phyloP scores from a whole-genome alignment of 2,329 filamentous ascomycete species.

The Trichocomaceae sp. region DNA sequence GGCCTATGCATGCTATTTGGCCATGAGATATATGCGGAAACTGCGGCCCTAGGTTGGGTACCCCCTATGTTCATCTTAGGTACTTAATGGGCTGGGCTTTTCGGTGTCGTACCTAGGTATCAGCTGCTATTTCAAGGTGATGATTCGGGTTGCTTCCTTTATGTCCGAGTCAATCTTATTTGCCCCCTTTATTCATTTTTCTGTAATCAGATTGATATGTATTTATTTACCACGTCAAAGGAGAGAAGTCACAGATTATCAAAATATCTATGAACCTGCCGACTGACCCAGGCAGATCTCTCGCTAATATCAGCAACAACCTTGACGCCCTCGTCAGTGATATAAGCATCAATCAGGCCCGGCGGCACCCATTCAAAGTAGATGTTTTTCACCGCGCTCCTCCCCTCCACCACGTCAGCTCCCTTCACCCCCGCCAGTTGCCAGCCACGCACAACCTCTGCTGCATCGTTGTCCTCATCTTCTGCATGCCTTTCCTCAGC shows the following conservation, averaged over 20 bases:
- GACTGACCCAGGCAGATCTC: conserved; percentile 33
- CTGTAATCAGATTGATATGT: no score
- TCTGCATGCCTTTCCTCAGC: conserved; percentile 41
- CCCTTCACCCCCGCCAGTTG: conserved; percentile 16
- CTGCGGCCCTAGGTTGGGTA: background rate
- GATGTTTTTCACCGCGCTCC: conserved; percentile 36
- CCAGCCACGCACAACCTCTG: conserved; percentile 49
- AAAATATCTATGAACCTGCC: conserved; percentile 41
- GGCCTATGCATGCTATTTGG: conserved; percentile 7
- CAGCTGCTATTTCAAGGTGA: no score
- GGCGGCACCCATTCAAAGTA: conserved; percentile 58
- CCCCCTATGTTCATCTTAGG: no score
- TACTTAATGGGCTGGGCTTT: no score
- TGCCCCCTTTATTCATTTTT: no score
- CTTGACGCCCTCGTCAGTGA: conserved; percentile 50
- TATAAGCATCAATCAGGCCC: conserved; percentile 47
- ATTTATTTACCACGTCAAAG: no score
- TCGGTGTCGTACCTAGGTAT: no score
- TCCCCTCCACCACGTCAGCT: conserved; percentile 16
- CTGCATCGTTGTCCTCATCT: conserved; percentile 47
- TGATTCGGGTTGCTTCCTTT: no score
- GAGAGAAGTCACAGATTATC: conserved; percentile 27
- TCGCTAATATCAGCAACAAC: conserved; percentile 34
- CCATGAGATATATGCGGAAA: conserved; percentile 6
- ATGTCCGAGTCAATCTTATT: no score